A percentile compares a stretch with the other conserved stretches of the same genome.
Conservation (phyloP, 2,329 filamentous ascomycete genomes). For the Alternaria sp. region DNA sequence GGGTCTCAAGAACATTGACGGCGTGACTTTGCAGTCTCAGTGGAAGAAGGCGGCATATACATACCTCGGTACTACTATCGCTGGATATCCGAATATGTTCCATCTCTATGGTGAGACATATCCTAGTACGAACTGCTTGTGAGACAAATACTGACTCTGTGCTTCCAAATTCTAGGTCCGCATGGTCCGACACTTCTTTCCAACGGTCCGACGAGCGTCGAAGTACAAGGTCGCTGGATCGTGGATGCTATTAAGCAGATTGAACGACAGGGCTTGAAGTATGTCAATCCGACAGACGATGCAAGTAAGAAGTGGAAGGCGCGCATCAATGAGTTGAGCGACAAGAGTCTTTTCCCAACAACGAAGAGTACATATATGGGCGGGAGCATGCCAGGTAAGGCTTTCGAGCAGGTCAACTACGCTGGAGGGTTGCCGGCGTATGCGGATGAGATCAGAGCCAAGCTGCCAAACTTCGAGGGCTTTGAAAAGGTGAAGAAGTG, state of each 20-base stretch:
- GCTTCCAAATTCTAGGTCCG: not conserved
- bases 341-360: conserved; percentile 45
- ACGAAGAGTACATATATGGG: conserved; percentile 50
- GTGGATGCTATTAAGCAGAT: conserved; percentile 46
- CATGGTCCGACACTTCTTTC: conserved; percentile 35
- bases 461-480: not conserved
- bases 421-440: not conserved
- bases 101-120: conserved; percentile 8
- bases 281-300: conserved; percentile 45
- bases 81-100: conserved; percentile 22
- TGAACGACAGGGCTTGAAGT: conserved; percentile 37
- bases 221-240: conserved; percentile 52
- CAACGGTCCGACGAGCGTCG: conserved; percentile 51
- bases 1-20: conserved; percentile 28
- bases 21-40: conserved; percentile 15
- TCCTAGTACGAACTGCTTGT: too few species aligned
- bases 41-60: conserved; percentile 21
- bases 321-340: conserved; percentile 45
- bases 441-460: not conserved
- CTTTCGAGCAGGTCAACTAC: not conserved
- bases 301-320: conserved; percentile 49
- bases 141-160: too few species aligned
- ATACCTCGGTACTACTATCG: conserved; percentile 18
- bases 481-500: not conserved
- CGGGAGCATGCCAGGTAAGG: conserved; percentile 21